Base-by-base conservation (phyloP, 352 stramenopile species). In the Globisporangium camurandrum region DNA sequence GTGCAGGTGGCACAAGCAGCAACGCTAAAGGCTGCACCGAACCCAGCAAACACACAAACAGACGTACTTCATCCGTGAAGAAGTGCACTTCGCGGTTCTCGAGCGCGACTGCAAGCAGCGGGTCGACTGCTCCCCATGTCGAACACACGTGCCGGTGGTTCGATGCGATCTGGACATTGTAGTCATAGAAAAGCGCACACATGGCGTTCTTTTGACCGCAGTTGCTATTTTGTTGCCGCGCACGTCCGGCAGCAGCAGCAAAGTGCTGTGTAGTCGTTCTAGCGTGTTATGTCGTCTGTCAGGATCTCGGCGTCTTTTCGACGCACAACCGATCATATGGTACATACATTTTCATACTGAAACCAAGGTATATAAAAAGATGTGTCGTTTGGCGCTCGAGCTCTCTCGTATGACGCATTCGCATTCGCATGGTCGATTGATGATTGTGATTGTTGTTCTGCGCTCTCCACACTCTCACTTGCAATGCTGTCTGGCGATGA, bases 41-140 rank as follows among this genome's bases (percentile, higher is more conserved):
- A n/a, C n/a, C n/a, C n/a, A n/a, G n/a, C n/a, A n/a, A n/a, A n/a
- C 34, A 39, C 17, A 11, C 36, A 41, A 22, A 4, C 36, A 22
- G 17, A 41, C 47, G 26, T 53, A 91, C 84, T 65, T 96, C 86
- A 67, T 95, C 86, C 0, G 67, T 88, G 61, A 91, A 96, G 49
- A 96, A 95, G 42, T 92, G 73, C n/a, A 97, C 67, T 54, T 92
- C 77, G 20, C 74, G 69, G 55, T 91, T 93, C 49, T 95, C 78
- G 33, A 91, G 57, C 7, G 58, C 81, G 11, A 95, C 70, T 1
- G 87, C 88, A 2, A 96, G 59, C 46, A 96, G 64, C 0, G 82
- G 69, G 38, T 96, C 86, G 24, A 70, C 64, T 51, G 95, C 84
- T 19, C 75, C 86, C 88, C 88, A 97, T 0, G 75, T 66, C 17